Evolutionary conservation across 2,329 filamentous ascomycete species (phyloP), one percentile per base, ranked within the genome.

Genomic region (Sclerotiophoma versabilis): DNA sequence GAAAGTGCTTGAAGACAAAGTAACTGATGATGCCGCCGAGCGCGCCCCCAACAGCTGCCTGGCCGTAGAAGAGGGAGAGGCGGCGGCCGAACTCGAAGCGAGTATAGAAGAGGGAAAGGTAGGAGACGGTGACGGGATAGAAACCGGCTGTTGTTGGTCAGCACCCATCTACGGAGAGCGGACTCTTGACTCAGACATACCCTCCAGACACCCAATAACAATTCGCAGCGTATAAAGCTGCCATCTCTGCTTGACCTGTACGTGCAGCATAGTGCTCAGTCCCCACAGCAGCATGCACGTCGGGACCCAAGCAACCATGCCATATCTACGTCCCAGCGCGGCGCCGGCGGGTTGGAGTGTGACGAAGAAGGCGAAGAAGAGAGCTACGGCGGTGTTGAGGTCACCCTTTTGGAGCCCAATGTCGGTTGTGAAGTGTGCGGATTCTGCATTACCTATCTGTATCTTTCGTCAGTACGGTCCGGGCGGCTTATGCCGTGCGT

Each of bases 311-410:
- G 76, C 67, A 26, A 79, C 77, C 73, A 84, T 83, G 59, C 77
- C 79, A 76, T 77, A 87, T 60, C 81, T 81, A 54, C 83, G 71
- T 27, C 86, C 77, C 58, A 88, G 81, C 11, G 82, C 82, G 0
- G 83, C 82, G 3, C 83, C 83, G 0, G 82, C 70, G 0, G 84
- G 83, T 59, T 86, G 84, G 11, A 86, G 74, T 0, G 80, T 61
- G n/a, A 87, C 83, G 61, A 86, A 86, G 51, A 83, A 82, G 59
- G 80, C 77, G 64, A 84, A 86, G 76, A 86, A 86, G 46, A 81
- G 76, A 19, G 82, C 81, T 9, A 85, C 80, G 2, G 83, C 81
- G 4, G 78, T 77, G 60, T 86, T 85, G 49, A 87, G 68, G 61
- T 85, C 83, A 30, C 74, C 72, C n/a, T 77, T 76, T 3, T 71